phyloP scores from a whole-genome alignment of 164 flowering plant species.

The Umbellularia californica region DNA sequence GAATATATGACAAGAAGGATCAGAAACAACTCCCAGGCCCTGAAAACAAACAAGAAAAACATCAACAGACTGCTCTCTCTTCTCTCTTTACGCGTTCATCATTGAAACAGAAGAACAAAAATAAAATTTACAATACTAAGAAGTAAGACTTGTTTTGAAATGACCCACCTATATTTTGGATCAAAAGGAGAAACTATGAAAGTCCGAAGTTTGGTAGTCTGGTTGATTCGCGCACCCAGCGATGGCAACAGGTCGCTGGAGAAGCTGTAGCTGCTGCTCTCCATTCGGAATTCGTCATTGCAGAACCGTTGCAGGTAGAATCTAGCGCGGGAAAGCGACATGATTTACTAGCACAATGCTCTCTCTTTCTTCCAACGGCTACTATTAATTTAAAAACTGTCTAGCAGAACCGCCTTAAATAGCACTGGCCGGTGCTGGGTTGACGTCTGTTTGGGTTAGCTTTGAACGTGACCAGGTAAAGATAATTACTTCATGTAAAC shows the following conservation, averaged over 20 bases:
- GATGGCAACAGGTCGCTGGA: constrained; percentile 80
- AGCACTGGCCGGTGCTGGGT: constrained; percentile 17
- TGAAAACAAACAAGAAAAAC: constrained; percentile 21
- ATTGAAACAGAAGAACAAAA: not conserved
- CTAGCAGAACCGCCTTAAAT: constrained; percentile 23
- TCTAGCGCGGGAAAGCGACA: constrained; percentile 47
- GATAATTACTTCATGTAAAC: not conserved
- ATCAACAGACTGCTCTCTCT: not conserved
- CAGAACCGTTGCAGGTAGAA: constrained; percentile 58
- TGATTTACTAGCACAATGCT: constrained; percentile 19
- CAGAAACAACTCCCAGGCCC: constrained; percentile 95
- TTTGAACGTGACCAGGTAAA: not conserved
- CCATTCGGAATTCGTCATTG: constrained; percentile 44
- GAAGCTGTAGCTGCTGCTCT: constrained; percentile 32
- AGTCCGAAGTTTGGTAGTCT: constrained; percentile 49
- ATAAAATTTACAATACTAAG: too few relatives aligned
- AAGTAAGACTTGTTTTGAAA: not conserved
- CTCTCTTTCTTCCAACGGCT: constrained; percentile 5
- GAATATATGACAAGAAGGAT: constrained; percentile 78
- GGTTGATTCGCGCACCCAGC: constrained; percentile 85
- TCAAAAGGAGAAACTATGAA: constrained; percentile 73
- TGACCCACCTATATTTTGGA: constrained; percentile 65
- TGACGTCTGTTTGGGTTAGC: not conserved
- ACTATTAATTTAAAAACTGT: constrained; percentile 15
- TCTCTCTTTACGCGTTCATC: not conserved